Evolutionary conservation across 768 basidiomycete species (phyloP).

Genomic region (Cytidiella melzeri): DNA sequence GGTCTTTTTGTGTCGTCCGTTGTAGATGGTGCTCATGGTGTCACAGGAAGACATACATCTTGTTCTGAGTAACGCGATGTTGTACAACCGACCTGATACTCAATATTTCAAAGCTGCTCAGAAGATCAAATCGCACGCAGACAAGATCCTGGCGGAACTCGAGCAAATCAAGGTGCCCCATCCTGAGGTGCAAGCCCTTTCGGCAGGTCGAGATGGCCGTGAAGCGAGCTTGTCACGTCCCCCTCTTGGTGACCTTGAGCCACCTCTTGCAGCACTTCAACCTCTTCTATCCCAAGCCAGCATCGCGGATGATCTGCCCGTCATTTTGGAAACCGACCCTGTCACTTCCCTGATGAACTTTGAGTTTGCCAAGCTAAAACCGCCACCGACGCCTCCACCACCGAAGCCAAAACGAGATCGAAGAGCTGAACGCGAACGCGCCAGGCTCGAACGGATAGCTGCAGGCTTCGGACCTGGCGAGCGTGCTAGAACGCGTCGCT

Average conservation of each 20-base stretch:
- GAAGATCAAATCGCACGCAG: constrained; percentile 44
- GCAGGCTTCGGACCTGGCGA: constrained; percentile 36
- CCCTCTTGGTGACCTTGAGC: constrained; percentile 70
- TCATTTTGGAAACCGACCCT: constrained; percentile 52
- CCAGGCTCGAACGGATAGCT: constrained; percentile 17
- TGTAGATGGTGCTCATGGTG: not conserved
- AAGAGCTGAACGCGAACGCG: constrained; percentile 21
- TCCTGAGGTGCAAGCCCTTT: not conserved
- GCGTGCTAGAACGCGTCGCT: constrained; percentile 44
- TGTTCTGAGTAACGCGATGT: constrained; percentile 78
- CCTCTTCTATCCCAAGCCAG: constrained; percentile 47
- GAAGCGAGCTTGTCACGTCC: not conserved
- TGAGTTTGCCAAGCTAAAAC: constrained; percentile 57
- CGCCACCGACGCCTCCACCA: constrained; percentile 48
- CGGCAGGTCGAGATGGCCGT: not conserved
- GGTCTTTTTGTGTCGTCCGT: constrained; percentile 1
- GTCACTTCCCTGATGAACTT: constrained; percentile 63
- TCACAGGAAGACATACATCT: constrained; percentile 73
- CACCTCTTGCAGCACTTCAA: constrained; percentile 49
- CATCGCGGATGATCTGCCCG: constrained; percentile 46
- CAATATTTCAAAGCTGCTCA: constrained; percentile 63
- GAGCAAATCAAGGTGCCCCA: constrained; percentile 22
- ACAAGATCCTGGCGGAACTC: constrained; percentile 39
- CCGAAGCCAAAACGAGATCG: constrained; percentile 32
- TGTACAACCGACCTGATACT: constrained; percentile 79